Evolutionary conservation across 139 green algal genomes (phyloP).

Genomic region (Haematococcus sp.): DNA sequence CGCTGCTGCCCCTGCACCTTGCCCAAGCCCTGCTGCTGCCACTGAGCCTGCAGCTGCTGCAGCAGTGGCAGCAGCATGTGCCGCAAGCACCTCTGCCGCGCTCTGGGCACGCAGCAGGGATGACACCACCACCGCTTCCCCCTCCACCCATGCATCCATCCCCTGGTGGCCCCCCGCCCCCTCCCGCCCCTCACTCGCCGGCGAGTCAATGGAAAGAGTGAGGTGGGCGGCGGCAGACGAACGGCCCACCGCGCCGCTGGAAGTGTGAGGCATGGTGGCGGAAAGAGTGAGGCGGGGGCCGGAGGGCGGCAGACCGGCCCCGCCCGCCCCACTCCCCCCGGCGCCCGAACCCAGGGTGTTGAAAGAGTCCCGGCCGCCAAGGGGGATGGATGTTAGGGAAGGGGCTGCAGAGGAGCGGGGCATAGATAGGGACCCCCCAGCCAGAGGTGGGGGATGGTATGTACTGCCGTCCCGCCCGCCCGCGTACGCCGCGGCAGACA

Average conservation of each 20-base stretch:
- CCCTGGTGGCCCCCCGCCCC: background rate
- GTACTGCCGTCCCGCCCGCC: too few relatives aligned
- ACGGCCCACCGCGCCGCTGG: background rate
- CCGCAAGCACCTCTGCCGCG: background rate
- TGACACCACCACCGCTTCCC: too few relatives aligned
- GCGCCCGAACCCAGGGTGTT: too few relatives aligned
- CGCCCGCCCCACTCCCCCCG: too few relatives aligned
- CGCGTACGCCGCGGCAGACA: too few relatives aligned
- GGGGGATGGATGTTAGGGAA: too few relatives aligned
- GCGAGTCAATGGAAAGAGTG: background rate
- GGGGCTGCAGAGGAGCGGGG: too few relatives aligned
- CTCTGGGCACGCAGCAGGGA: background rate
- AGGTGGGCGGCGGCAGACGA: background rate
- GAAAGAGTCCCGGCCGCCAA: too few relatives aligned
- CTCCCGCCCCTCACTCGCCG: background rate
- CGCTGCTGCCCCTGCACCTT: background rate
- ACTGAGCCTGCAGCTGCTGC: background rate
- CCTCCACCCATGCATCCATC: background rate
- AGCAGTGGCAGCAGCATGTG: background rate
- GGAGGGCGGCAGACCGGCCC: too few relatives aligned
- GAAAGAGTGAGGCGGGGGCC: too few relatives aligned
- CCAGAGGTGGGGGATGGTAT: too few relatives aligned
- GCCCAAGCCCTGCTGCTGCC: background rate
- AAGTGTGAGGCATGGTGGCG: background rate
- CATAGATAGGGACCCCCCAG: too few relatives aligned